A percentile compares a stretch with the other conserved stretches of the same genome.
phyloP scores from a whole-genome alignment of 2,329 filamentous ascomycete species.

The Talaromyces sp. region DNA sequence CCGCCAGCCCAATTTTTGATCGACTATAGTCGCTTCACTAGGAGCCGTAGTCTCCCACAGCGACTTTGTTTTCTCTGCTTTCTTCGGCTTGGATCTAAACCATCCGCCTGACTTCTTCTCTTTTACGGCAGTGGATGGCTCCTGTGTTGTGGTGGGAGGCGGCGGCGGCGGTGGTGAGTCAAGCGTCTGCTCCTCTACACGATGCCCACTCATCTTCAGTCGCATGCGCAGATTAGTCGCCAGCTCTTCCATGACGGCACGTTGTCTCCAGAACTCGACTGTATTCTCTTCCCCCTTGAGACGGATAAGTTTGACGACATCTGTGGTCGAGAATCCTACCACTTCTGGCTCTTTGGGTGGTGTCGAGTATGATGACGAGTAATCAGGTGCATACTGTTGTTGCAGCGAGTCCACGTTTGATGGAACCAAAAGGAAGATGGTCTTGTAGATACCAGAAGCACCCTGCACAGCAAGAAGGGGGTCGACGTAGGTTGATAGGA shows the following conservation, averaged over 20 bases:
- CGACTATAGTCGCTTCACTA: constrained; percentile 22
- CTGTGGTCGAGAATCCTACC: constrained; percentile 39
- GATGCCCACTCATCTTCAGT: constrained; percentile 25
- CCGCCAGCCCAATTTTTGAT: constrained; percentile 33
- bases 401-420: constrained; percentile 38
- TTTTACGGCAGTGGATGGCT: not conserved
- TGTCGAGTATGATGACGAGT: constrained; percentile 16
- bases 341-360: constrained; percentile 29
- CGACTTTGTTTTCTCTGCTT: constrained; percentile 21
- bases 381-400: constrained; percentile 13
- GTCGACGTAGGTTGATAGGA: constrained; percentile 40
- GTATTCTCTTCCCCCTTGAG: constrained; percentile 40
- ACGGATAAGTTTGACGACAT: constrained; percentile 39
- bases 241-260: constrained; percentile 41
- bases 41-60: constrained; percentile 14
- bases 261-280: constrained; percentile 44
- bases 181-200: constrained; percentile 16
- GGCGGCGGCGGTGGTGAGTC: not conserved
- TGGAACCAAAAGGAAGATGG: constrained; percentile 45
- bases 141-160: not conserved
- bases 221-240: constrained; percentile 31
- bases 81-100: constrained; percentile 11
- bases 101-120: constrained; percentile 11
- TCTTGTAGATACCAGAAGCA: constrained; percentile 42
- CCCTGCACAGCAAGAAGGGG: constrained; percentile 41